Evolutionary conservation across 1,139 yeast species (phyloP).

Genomic region (Pichia sp.): DNA sequence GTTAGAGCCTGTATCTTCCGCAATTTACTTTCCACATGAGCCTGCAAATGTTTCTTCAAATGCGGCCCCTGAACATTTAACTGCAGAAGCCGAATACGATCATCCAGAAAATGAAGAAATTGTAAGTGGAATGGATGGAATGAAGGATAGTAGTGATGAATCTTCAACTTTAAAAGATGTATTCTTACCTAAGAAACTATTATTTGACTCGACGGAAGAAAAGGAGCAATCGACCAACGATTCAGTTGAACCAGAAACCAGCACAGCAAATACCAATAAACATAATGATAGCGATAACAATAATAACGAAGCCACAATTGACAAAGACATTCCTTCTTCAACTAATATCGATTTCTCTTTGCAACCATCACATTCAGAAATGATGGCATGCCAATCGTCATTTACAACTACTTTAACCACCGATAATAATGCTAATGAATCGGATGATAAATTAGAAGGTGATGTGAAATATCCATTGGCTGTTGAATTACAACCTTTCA

Average conservation of each 20-base stretch:
- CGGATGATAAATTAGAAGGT: background rate
- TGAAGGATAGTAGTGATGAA: background rate
- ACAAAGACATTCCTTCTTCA: background rate
- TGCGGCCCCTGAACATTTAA: slow-evolving; percentile 31
- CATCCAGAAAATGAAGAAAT: slow-evolving; percentile 19
- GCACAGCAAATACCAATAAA: background rate
- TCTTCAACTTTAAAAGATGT: background rate
- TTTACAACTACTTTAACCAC: background rate
- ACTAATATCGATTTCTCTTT: background rate
- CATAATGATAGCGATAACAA: background rate
- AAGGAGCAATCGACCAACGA: background rate
- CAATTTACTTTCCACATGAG: slow-evolving; percentile 66
- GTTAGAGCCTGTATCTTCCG: slow-evolving; percentile 58
- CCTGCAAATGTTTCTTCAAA: slow-evolving; percentile 28
- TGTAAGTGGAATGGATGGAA: slow-evolving; percentile 5
- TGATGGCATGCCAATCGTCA: background rate
- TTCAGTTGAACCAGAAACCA: background rate
- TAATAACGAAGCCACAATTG: too few relatives aligned
- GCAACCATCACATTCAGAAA: slow-evolving; percentile 1
- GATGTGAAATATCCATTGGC: slow-evolving; percentile 56
- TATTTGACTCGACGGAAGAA: background rate
- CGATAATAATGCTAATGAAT: slow-evolving; percentile 4
- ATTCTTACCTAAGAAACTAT: background rate
- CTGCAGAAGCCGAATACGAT: slow-evolving; percentile 35
- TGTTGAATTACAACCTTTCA: slow-evolving; percentile 84